These are phyloP conservation scores for Pythium coloratum DNA, from an alignment of 352 stramenopile genomes.

Conservation along the genomic window DNA sequence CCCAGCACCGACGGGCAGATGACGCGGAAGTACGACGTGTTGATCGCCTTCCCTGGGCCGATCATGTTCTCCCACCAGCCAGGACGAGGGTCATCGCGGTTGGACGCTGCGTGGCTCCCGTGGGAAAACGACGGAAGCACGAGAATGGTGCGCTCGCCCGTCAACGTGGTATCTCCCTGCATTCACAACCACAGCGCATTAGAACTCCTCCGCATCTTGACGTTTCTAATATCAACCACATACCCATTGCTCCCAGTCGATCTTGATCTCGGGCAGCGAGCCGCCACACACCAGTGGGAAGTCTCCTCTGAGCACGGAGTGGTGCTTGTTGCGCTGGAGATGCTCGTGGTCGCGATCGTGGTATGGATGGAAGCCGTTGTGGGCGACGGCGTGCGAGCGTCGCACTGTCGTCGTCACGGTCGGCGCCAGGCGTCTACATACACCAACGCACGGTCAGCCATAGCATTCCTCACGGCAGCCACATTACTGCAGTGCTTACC, in stretches of 20 bases:
- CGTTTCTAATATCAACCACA: not conserved
- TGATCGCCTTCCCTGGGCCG: slow-evolving; percentile 81
- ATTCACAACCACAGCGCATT: not conserved
- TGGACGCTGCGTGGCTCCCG: slow-evolving; percentile 79
- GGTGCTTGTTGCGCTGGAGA: slow-evolving; percentile 78
- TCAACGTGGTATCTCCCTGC: slow-evolving; percentile 64
- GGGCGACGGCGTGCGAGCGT: slow-evolving; percentile 41
- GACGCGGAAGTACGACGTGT: slow-evolving; percentile 88
- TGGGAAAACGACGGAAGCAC: slow-evolving; percentile 88
- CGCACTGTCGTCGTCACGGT: slow-evolving; percentile 11
- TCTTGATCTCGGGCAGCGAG: slow-evolving; percentile 54
- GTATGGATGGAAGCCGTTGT: slow-evolving; percentile 19
- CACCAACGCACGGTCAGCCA: not conserved
- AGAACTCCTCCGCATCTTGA: not conserved
- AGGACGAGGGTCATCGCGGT: slow-evolving; percentile 71
- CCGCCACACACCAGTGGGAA: slow-evolving; percentile 59
- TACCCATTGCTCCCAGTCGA: slow-evolving; percentile 85
- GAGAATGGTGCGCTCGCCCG: slow-evolving; percentile 72
- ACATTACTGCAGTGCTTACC: slow-evolving; percentile 4
- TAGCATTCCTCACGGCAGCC: not conserved
- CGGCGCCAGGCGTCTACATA: slow-evolving; percentile 16
- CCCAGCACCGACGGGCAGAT: slow-evolving; percentile 84
- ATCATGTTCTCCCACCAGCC: slow-evolving; percentile 91
- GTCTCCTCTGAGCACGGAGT: slow-evolving; percentile 57
- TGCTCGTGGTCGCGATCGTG: slow-evolving; percentile 23